These are phyloP conservation scores for Erigeron philadelphicus DNA, from an alignment of 140 eudicot species.

Conservation along the genomic window DNA sequence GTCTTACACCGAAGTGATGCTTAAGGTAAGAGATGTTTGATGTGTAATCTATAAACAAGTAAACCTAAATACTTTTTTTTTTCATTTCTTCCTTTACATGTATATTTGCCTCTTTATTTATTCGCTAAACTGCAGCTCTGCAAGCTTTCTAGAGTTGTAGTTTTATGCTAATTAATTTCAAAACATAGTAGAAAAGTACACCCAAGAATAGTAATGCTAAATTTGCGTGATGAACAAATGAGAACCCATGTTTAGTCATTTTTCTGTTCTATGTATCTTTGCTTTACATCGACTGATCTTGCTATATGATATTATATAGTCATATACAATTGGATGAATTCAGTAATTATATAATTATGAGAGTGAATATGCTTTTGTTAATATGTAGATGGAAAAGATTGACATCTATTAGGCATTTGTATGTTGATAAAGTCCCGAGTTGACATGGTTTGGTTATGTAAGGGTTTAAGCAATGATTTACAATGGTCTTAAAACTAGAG, in stretches of 20 bases:
- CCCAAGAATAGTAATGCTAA: slow-evolving; percentile 16
- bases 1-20: slow-evolving; percentile 48
- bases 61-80: slow-evolving; percentile 12
- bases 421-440: too few species aligned
- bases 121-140: background rate
- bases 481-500: too few species aligned
- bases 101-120: slow-evolving; percentile 10
- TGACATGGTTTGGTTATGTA: too few species aligned
- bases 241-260: background rate
- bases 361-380: background rate
- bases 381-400: background rate
- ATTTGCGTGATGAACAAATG: background rate
- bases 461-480: too few species aligned
- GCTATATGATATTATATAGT: background rate
- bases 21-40: slow-evolving; percentile 70
- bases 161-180: background rate
- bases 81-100: slow-evolving; percentile 11
- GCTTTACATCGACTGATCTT: background rate
- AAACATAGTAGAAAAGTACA: background rate
- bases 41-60: slow-evolving; percentile 6
- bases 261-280: background rate
- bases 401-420: too few species aligned
- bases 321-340: background rate
- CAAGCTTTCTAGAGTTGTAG: background rate
- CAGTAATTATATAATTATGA: background rate